Percentiles rank a stretch among this genome's conserved stretches.
These are phyloP conservation scores for Strobilomyces confusus DNA, from an alignment of 768 basidiomycete species.

Conservation along the genomic window DNA sequence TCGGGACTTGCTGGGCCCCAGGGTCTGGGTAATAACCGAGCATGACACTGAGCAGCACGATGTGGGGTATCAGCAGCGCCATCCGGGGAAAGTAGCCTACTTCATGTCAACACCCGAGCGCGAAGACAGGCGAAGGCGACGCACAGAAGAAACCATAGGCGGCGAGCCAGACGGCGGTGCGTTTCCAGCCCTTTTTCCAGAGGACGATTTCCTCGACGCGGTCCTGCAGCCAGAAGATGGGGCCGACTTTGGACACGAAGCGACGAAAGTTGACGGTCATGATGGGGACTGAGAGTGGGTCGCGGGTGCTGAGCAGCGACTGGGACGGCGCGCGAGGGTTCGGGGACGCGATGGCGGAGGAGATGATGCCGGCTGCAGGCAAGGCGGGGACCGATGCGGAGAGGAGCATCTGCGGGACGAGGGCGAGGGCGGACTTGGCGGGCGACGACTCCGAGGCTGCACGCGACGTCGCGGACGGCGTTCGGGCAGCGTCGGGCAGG, in stretches of 20 bases:
- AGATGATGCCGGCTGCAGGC: conserved; percentile 2
- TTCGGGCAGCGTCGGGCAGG: conserved; percentile 29
- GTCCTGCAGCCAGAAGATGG: conserved; percentile 89
- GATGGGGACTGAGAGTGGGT: conserved; percentile 72
- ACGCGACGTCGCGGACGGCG: conserved; percentile 10
- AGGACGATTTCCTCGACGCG: conserved; percentile 78
- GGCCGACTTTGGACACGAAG: conserved; percentile 72
- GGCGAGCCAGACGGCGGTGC: conserved; percentile 72
- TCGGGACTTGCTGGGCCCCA: conserved; percentile 32
- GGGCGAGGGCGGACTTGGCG: conserved; percentile 31
- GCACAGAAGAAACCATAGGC: conserved; percentile 76
- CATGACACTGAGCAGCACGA: conserved; percentile 57
- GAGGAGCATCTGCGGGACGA: conserved; percentile 40
- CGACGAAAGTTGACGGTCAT: conserved; percentile 64
- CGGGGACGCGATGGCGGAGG: conserved; percentile 23
- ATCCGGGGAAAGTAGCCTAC: conserved; percentile 76
- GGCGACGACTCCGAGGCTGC: conserved; percentile 16
- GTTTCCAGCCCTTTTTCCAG: conserved; percentile 75
- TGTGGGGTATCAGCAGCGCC: conserved; percentile 65
- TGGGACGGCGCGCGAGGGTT: conserved; percentile 9
- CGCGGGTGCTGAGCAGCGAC: conserved; percentile 50
- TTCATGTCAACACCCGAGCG: not conserved
- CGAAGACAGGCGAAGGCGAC: conserved; percentile 25
- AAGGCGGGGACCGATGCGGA: conserved; percentile 15
- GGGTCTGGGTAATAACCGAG: conserved; percentile 56